phyloP scores from a whole-genome alignment of 192 early-diverging fungal species.

The Entomortierella chlamydospora region DNA sequence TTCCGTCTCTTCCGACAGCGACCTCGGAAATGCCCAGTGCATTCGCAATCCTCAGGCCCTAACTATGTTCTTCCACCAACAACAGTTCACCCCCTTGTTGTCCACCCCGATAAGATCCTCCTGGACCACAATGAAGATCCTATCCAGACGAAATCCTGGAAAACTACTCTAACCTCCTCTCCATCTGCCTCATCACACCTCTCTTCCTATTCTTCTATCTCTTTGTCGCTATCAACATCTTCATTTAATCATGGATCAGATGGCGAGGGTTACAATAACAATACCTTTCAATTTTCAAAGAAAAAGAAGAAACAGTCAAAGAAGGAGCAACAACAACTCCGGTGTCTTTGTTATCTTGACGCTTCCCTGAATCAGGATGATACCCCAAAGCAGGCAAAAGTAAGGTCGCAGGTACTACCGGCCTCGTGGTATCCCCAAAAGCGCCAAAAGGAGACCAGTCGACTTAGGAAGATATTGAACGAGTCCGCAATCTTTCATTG shows the following conservation, averaged over 20 bases:
- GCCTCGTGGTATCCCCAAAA: conserved; percentile 40
- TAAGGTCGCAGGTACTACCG: conserved; percentile 6
- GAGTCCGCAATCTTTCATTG: conserved; percentile 43
- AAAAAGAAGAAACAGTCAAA: conserved; percentile 22
- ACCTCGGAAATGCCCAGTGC: conserved; percentile 39
- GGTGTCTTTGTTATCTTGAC: conserved; percentile 48
- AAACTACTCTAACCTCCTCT: conserved; percentile 10
- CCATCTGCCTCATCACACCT: conserved; percentile 29
- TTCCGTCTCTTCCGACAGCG: conserved; percentile 48
- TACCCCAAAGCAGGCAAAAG: neutral
- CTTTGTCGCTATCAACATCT: conserved; percentile 11
- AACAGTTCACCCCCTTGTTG: conserved; percentile 36
- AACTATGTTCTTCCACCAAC: conserved; percentile 40
- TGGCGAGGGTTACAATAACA: conserved; percentile 13
- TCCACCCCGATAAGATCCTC: conserved; percentile 46
- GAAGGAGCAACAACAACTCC: conserved; percentile 12
- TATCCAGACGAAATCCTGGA: conserved; percentile 4
- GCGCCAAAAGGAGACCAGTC: conserved; percentile 32
- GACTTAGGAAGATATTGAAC: conserved; percentile 46
- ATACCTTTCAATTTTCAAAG: conserved; percentile 4
- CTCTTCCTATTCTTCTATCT: conserved; percentile 29
- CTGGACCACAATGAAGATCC: conserved; percentile 14
- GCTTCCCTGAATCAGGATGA: conserved; percentile 11
- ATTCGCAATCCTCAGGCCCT: conserved; percentile 14
- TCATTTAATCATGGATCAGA: conserved; percentile 36